These are phyloP conservation scores for Luffa acutangula DNA, from an alignment of 306 rosid species.

Conservation along the genomic window DNA sequence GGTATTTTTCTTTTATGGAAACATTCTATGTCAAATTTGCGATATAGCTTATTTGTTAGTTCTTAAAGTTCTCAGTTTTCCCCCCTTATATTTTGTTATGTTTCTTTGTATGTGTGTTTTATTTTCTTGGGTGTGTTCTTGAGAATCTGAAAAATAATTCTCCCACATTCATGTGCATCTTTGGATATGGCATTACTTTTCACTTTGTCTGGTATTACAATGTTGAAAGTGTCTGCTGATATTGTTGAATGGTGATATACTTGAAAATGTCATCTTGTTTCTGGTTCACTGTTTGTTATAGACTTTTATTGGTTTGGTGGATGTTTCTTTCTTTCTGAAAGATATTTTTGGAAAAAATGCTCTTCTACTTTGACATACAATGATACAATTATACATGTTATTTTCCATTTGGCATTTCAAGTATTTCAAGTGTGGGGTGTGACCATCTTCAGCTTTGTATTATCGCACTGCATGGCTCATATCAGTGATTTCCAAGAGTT, in stretches of 20 bases:
- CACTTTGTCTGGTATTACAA: neutral
- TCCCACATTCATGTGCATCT: neutral
- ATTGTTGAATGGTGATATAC: neutral
- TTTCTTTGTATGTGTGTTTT: neutral
- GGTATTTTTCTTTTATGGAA: too few relatives aligned
- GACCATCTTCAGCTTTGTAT: neutral
- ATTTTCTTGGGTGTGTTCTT: neutral
- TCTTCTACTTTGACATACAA: neutral
- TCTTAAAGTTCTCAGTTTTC: too few relatives aligned
- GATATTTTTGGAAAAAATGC: neutral
- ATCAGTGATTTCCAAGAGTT: neutral
- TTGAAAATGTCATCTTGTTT: neutral
- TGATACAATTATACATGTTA: neutral
- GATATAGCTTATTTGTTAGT: too few relatives aligned
- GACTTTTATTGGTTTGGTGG: neutral
- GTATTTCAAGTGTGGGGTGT: neutral
- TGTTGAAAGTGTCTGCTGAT: neutral
- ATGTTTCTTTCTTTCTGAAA: neutral
- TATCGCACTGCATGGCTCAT: neutral
- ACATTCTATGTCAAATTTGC: too few relatives aligned
- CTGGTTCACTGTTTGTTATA: neutral
- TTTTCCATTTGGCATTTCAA: neutral
- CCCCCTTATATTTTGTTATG: neutral
- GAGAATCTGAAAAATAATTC: neutral
- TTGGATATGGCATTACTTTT: neutral